Base-by-base conservation (phyloP, 768 basidiomycete genomes). In the Boletellus ananas region DNA sequence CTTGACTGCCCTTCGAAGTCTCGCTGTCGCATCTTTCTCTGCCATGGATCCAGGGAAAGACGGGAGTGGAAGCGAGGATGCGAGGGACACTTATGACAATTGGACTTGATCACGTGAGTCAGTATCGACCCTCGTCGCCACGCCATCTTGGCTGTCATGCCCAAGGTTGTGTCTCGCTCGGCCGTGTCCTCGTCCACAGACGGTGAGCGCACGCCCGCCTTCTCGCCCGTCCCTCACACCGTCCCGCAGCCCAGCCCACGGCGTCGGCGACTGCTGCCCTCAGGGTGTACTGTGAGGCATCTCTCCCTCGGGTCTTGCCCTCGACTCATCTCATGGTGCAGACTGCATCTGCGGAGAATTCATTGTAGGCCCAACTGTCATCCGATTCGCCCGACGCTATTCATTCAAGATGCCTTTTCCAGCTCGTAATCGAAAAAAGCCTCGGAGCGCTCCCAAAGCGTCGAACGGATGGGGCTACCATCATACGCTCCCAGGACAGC, bases 321-420 rank as follows among this genome's bases (percentile, higher is more conserved):
- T 44, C 14, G 41, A 27, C 49, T 49, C 34, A 58, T 55, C 45
- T 43, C 21, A 29, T 9, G 45, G 47, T 43, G 51, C 63, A 90
- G 88, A 91, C 66, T 92, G 89, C 62, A 83, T 92, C 51, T 92
- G 90, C 67, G 88, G 90, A 65, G 89, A 91, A 68, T 90, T 90
- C 60, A 83, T 90, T 62, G 88, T 87, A 67, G 59, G 85, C 76
- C n/a, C 40, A 29, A 17, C 41, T 20, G 16, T 34, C 46, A 29
- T 21, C 37, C 35, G n/a, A 34, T 34, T 9, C 20, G 20, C 31
- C 6, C 6, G 14, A 37, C 39, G 57, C 56, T 34, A 29, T n/a
- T 23, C 37, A 13, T 40, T 51, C 43, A 42, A 29, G 14, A 20
- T 34, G 5, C 23, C 23, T 5, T 43, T 51, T 54, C 37, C 55